Evolutionary conservation across 441 rosid species (phyloP), one percentile per base, ranked within the genome.

Genomic region (Raphanus hybrid): DNA sequence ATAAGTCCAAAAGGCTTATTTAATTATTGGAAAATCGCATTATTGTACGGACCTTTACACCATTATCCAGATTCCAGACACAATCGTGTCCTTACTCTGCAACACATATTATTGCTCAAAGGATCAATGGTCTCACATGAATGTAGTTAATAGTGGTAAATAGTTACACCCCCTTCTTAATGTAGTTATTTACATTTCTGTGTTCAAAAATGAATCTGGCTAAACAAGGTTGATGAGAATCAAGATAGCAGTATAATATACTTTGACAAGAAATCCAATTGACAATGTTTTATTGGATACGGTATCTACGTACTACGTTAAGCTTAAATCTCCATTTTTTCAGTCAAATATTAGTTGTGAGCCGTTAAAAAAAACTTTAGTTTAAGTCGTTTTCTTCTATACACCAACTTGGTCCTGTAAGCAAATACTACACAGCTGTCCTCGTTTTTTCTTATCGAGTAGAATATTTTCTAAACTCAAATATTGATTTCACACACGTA

Each of bases 61-160:
- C 74, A 61, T 52, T 73, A 73, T 78, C 35, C 34, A 78, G 76
- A 66, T 72, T 78, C 35, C 34, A 78, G 76, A 66, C 76, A 66
- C 67, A 72, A 14, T 10, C 58, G 50, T 67, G 16, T 78, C 73
- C 34, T 5, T 48, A n/a, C 8, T n/a, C 8, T 50, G 57, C 20
- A 14, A 50, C 20, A 14, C 18, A 2, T 50, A 50, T 50, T 50
- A 50, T 50, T 50, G 18, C 57, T 50, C 2, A 14, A 48, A 50
- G 57, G 16, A 50, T 50, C 57, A 50, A 50, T 50, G 8, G 57
- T 50, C 18, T 48, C 57, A 50, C 57, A 50, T 50, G 18, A 50
- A 14, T 23, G 26, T 23, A 23, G 26, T 29, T n/a, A 14, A 15
- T 8, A 8, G 5, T 55, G 2, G 11, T 54, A 54, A 15, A 54